Evolutionary conservation across 306 rosid species (phyloP).

Genomic region (Cicer bijugum): DNA sequence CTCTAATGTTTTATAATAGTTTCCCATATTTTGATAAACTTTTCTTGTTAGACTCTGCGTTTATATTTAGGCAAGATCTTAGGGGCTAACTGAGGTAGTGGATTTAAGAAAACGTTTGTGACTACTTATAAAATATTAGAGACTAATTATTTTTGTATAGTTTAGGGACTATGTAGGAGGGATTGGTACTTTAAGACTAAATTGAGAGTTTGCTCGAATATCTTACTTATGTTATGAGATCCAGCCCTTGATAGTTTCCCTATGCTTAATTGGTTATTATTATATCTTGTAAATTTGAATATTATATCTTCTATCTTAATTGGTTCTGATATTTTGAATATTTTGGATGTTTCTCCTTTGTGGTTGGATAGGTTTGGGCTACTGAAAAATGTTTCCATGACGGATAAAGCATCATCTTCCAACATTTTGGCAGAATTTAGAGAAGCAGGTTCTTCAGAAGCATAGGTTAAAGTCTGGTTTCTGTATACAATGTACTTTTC

Average conservation of each 20-base stretch:
- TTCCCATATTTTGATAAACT: background rate
- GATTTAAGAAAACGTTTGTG: background rate
- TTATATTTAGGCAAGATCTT: background rate
- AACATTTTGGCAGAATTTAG: background rate
- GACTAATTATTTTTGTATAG: background rate
- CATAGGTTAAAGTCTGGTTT: conserved; percentile 18
- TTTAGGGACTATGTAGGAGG: background rate
- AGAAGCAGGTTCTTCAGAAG: background rate
- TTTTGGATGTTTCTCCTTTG: background rate
- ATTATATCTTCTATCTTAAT: background rate
- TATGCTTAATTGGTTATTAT: background rate
- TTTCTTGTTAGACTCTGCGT: background rate
- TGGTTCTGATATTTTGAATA: background rate
- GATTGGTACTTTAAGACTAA: background rate
- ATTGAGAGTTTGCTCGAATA: background rate
- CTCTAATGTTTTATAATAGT: background rate
- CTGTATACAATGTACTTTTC: conserved; percentile 9
- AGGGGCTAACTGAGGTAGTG: background rate
- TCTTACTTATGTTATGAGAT: background rate
- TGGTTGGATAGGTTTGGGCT: conserved; percentile 18
- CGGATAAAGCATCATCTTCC: background rate
- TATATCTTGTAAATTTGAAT: background rate
- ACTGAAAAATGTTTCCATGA: background rate
- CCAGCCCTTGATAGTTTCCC: background rate
- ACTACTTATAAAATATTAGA: background rate